Base-by-base conservation (phyloP, 2,329 filamentous ascomycete species). In the Fusarium pilosicola region DNA sequence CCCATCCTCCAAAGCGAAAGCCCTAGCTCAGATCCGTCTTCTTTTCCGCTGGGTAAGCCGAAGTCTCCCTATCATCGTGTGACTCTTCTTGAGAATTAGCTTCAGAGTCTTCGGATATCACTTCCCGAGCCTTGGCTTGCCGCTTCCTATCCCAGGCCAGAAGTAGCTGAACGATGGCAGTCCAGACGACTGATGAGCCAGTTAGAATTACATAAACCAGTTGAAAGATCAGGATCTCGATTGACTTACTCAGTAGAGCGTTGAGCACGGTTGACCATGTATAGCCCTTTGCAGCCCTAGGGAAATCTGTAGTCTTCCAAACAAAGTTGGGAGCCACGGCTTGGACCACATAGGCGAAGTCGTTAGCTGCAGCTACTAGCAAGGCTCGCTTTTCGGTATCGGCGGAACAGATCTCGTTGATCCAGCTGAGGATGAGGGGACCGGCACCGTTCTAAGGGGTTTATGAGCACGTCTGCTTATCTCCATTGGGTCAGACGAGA, bases 351-450 rank as follows among this genome's bases (percentile, higher is more conserved):
- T 76, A 76, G 7, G 68, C 68, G 1, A 70, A 44, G n/a, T 70
- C 65, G 14, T 70, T 70, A 12, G 59, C 65, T 2, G 68, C 44
- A 7, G 52, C 66, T 14, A 76, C 74, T 8, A 76, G 46, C 0
- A 76, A 26, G 5, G 71, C 74, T 45, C 71, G 66, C 12, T 76
- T 76, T 49, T 76, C 74, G 3, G 74, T 76, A 62, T 76, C 74
- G 12, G 57, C 51, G 1, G 63, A 62, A 30, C 74, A 74, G 3
- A 76, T 74, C n/a, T 76, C 74, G 26, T 76, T 76, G 18, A 76
- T 74, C 74, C 74, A 76, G 20, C 74, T 74, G 7, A 76, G 62
- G 15, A 76, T 76, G 3, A 76, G 71, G 28, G 71, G 74, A 6
- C 74, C 74, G 4, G 74, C 74, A 13, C 74, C 71, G 18, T 61